These are phyloP conservation scores for Pyrus communis DNA, from an alignment of 306 rosid genomes.

Conservation along the genomic window DNA sequence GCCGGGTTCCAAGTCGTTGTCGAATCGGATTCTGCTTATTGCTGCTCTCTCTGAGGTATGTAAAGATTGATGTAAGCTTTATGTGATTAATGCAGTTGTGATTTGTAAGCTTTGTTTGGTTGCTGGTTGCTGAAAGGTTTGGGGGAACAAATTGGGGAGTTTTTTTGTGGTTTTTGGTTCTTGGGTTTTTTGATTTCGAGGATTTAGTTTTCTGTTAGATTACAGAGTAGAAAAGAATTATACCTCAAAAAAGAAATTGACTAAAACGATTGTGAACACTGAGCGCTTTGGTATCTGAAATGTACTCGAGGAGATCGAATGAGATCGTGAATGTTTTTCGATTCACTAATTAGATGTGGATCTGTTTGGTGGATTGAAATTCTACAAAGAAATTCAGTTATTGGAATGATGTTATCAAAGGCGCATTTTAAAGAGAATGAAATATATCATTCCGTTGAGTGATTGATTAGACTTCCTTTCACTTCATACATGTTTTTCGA, in stretches of 20 bases:
- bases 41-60: slow-evolving; percentile 98
- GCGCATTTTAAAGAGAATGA: background rate
- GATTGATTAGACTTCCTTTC: background rate
- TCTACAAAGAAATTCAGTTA: background rate
- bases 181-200: background rate
- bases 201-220: background rate
- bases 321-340: background rate
- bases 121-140: background rate
- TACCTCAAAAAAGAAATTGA: background rate
- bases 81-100: background rate
- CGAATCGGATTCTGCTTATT: slow-evolving; percentile 86
- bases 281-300: background rate
- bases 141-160: background rate
- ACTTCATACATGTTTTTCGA: background rate
- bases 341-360: background rate
- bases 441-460: background rate
- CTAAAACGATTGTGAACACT: background rate
- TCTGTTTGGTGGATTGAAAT: background rate
- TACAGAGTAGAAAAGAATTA: background rate
- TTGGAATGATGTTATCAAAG: background rate
- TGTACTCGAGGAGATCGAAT: background rate
- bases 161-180: background rate
- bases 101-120: slow-evolving; percentile 7
- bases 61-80: background rate
- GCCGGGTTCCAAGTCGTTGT: slow-evolving; percentile 95